Conservation (phyloP, 768 basidiomycete genomes). For the Gymnopilus junonius region DNA sequence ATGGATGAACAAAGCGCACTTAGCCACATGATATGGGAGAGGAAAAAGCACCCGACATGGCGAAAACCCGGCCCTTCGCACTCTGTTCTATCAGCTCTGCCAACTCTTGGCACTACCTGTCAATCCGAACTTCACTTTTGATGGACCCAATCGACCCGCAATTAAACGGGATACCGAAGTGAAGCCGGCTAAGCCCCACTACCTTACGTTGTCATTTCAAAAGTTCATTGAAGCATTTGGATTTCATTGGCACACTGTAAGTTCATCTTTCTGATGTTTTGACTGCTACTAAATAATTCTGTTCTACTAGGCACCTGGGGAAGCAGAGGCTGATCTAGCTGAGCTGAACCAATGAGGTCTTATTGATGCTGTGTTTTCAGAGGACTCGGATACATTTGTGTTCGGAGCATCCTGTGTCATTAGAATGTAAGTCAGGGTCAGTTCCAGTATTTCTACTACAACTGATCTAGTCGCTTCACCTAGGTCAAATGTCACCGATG, state of each 20-base stretch:
- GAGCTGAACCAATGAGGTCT: slow-evolving; percentile 42
- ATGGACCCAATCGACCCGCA: slow-evolving; percentile 45
- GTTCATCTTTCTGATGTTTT: background rate
- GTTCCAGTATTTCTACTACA: background rate
- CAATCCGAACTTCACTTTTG: slow-evolving; percentile 51
- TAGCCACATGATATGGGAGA: background rate
- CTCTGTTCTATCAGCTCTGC: slow-evolving; percentile 45
- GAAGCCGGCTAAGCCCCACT: slow-evolving; percentile 26
- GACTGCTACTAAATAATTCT: background rate
- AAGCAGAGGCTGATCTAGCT: slow-evolving; percentile 60
- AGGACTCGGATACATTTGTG: slow-evolving; percentile 53
- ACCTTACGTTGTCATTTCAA: slow-evolving; percentile 27
- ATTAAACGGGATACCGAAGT: slow-evolving; percentile 41
- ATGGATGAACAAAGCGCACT: slow-evolving; percentile 19
- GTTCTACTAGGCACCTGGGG: slow-evolving; percentile 48
- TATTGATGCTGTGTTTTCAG: slow-evolving; percentile 53
- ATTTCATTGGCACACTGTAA: slow-evolving; percentile 35
- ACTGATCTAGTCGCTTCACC: background rate
- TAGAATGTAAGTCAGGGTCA: slow-evolving; percentile 36
- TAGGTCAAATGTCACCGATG: slow-evolving; percentile 4
- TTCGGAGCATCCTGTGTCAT: slow-evolving; percentile 49
- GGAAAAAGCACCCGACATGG: slow-evolving; percentile 19
- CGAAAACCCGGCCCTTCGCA: slow-evolving; percentile 45
- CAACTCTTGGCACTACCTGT: slow-evolving; percentile 41
- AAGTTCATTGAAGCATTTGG: slow-evolving; percentile 48